A percentile compares a stretch with the other conserved stretches of the same genome.
Evolutionary conservation across 1,139 yeast species (phyloP).

Genomic region (Candida sp.): DNA sequence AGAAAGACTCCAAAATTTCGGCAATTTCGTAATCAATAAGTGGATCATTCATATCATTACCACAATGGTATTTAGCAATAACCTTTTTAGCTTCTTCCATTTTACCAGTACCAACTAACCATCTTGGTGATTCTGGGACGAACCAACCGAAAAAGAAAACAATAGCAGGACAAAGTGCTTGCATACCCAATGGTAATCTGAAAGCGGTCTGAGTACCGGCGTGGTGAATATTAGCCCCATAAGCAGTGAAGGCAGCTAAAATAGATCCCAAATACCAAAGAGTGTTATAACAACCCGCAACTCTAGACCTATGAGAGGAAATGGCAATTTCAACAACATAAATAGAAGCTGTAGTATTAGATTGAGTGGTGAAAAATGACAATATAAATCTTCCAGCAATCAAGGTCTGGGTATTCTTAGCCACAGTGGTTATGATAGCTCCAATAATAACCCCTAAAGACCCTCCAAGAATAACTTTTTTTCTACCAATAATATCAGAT

Average conservation of each 20-base stretch:
- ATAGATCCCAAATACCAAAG: conserved; percentile 23
- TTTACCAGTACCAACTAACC: conserved; percentile 38
- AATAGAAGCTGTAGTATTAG: conserved; percentile 18
- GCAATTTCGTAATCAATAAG: conserved; percentile 15
- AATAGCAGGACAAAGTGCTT: conserved; percentile 16
- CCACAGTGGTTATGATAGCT: conserved; percentile 20
- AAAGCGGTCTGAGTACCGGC: conserved; percentile 15
- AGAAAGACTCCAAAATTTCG: conserved; percentile 13
- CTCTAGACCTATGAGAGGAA: conserved; percentile 20
- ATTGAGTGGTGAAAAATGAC: conserved; percentile 9
- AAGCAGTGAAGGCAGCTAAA: conserved; percentile 21
- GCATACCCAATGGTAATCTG: conserved; percentile 18
- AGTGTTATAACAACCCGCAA: conserved; percentile 18
- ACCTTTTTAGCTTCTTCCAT: conserved; percentile 31
- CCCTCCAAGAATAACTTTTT: conserved; percentile 14
- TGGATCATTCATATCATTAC: conserved; percentile 15
- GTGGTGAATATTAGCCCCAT: conserved; percentile 17
- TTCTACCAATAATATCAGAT: conserved; percentile 17
- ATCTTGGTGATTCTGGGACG: conserved; percentile 62
- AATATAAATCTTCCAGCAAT: conserved; percentile 21
- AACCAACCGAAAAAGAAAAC: conserved; percentile 23
- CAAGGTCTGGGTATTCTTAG: conserved; percentile 13
- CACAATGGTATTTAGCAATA: conserved; percentile 18
- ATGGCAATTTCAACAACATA: conserved; percentile 23
- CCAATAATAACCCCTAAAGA: conserved; percentile 17